These are phyloP conservation scores for Ascoidea asiatica DNA, from an alignment of 805 yeast genomes.

Conservation along the genomic window DNA sequence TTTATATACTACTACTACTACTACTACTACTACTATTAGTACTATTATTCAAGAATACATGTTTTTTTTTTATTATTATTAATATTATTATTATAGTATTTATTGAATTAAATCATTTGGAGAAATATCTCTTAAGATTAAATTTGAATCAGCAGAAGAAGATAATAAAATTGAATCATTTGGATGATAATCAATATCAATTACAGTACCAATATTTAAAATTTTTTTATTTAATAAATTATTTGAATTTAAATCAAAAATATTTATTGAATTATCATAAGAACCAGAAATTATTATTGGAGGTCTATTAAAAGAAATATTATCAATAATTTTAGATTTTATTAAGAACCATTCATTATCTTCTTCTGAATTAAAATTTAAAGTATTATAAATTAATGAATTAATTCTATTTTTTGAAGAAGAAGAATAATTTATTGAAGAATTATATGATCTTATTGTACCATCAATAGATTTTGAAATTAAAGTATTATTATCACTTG, in stretches of 20 bases:
- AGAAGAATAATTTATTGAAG: slow-evolving; percentile 18
- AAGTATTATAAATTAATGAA: slow-evolving; percentile 42
- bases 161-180: slow-evolving; percentile 26
- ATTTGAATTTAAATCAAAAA: slow-evolving; percentile 47
- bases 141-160: slow-evolving; percentile 41
- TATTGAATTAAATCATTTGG: slow-evolving; percentile 12
- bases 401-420: slow-evolving; percentile 22
- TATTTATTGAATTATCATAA: slow-evolving; percentile 39
- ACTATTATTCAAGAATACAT: too few relatives aligned
- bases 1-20: too few relatives aligned
- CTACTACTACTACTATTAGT: too few relatives aligned
- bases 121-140: slow-evolving; percentile 31
- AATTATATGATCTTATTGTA: slow-evolving; percentile 41
- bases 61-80: too few relatives aligned
- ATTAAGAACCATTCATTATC: too few relatives aligned
- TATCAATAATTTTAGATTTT: slow-evolving; percentile 28
- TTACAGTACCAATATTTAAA: slow-evolving; percentile 51
- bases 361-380: slow-evolving; percentile 38
- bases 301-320: slow-evolving; percentile 14
- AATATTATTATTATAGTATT: too few relatives aligned
- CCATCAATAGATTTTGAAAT: slow-evolving; percentile 45
- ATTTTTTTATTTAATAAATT: slow-evolving; percentile 31
- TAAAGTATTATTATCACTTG: slow-evolving; percentile 30
- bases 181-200: slow-evolving; percentile 47
- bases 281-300: slow-evolving; percentile 41